Base-by-base conservation (phyloP, 164 flowering plant species). In the Macadamia integrifolia region DNA sequence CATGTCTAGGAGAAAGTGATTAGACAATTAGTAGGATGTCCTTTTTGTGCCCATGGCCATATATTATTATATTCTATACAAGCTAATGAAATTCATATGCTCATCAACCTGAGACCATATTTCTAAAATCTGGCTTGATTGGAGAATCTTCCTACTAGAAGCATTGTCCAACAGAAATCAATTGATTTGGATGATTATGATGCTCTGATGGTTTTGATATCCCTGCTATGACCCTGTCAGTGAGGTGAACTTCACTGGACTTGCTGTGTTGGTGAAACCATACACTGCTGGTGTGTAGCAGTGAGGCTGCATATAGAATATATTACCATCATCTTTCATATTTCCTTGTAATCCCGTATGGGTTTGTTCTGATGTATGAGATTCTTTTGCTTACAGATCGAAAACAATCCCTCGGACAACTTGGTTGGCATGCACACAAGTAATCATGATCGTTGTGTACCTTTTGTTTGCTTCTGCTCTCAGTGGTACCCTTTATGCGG, bases 381-480 rank as follows among this genome's bases (percentile, higher is more conserved):
- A 18, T 23, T 56, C 67, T 71, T 2, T 58, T 67, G 44, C 65
- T 75, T 77, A 66, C 94, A 91, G 97, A 83, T 72, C 86, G 66
- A 87, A 71, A 65, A 72, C 80, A 55, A 71, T 84, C 52, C 96
- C 96, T 40, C 86, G 97, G 10, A 89, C 96, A 49, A 56, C 84
- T 64, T 90, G 94, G 92, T 88, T 88, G 85, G 73, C 88, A 50
- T 73, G 72, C 64, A 82, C 92, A 61, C 97, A 90, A 70, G 44
- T 82, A 58, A 68, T 86, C 69, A 93, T 93, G 98, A 64, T 81
- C 55, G 3, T 79, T 18, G 64, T 84, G 15, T 53, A 53, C 46
- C 61, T 93, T 50, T 76, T 91, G 13, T 86, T 82, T 72, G 98
- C 94, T 35, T 90, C 87, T 3, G 88, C 72, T 72, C 90, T 87